Conservation (phyloP, 2,329 filamentous ascomycete species). For the Alternaria triticimaculans region DNA sequence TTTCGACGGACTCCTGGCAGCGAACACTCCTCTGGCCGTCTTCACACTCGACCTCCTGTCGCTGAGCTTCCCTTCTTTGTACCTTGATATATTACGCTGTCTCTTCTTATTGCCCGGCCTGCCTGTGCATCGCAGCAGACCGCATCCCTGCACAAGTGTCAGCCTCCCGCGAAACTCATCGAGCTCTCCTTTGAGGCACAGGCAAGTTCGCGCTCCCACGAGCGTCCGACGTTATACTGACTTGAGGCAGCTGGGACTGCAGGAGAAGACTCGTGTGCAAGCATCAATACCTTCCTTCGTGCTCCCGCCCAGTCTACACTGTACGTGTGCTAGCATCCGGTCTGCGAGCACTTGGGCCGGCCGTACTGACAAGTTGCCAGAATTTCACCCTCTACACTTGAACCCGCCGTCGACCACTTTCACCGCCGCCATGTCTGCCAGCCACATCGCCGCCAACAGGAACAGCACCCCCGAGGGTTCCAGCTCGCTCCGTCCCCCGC, state of each 20-base stretch:
- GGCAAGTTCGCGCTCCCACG: neutral
- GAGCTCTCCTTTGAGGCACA: conserved; percentile 40
- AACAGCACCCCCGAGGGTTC: conserved; percentile 96
- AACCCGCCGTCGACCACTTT: neutral
- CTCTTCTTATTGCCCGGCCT: conserved; percentile 27
- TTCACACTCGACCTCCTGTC: conserved; percentile 1
- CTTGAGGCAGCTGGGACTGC: conserved; percentile 32
- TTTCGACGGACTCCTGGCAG: conserved; percentile 13
- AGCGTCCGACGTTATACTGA: neutral
- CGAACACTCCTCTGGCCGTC: conserved; percentile 16
- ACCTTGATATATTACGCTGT: conserved; percentile 27
- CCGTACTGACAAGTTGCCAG: conserved; percentile 6
- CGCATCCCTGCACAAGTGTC: conserved; percentile 21
- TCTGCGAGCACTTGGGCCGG: neutral
- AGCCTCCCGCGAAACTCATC: conserved; percentile 16
- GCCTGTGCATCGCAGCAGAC: conserved; percentile 14
- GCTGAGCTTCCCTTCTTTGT: conserved; percentile 30
- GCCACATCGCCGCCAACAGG: conserved; percentile 70
- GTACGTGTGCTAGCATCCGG: conserved; percentile 6
- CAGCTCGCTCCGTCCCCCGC: conserved; percentile 81
- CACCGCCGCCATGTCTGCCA: conserved; percentile 52
- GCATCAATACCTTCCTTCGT: conserved; percentile 5
- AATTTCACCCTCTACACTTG: conserved; percentile 7
- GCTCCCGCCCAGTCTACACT: conserved; percentile 8
- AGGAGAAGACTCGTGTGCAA: conserved; percentile 31